These are phyloP conservation scores for Pichia sp. DNA, from an alignment of 1,139 yeast genomes.

Conservation along the genomic window DNA sequence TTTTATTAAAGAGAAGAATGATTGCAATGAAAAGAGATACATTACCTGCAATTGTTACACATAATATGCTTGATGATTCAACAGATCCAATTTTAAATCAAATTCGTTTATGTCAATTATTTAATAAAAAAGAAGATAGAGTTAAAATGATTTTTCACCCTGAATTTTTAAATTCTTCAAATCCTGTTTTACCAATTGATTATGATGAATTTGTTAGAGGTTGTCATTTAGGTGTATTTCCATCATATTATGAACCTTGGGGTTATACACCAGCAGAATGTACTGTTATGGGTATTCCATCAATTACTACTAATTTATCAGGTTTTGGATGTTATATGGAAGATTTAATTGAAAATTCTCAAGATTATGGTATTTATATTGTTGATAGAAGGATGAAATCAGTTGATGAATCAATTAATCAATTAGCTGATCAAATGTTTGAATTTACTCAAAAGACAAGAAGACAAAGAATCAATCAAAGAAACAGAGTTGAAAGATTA, in stretches of 20 bases:
- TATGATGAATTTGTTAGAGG: conserved; percentile 98
- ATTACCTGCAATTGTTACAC: conserved; percentile 96
- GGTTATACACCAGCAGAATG: conserved; percentile 99
- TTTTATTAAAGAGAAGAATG: conserved; percentile 83
- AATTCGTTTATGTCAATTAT: conserved; percentile 84
- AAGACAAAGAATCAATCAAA: conserved; percentile 95
- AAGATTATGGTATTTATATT: conserved; percentile 94
- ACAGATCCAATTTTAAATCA: conserved; percentile 89
- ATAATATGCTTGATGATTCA: conserved; percentile 90
- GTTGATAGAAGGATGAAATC: conserved; percentile 93
- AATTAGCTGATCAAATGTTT: conserved; percentile 82
- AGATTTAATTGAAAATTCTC: conserved; percentile 88
- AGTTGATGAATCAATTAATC: conserved; percentile 91
- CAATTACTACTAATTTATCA: conserved; percentile 93
- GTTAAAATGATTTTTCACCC: conserved; percentile 97
- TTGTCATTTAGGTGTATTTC: conserved; percentile 97
- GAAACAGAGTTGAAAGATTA: conserved; percentile 92
- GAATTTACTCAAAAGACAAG: conserved; percentile 84
- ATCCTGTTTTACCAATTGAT: conserved; percentile 88
- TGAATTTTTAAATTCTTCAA: conserved; percentile 89
- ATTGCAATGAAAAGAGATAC: conserved; percentile 85
- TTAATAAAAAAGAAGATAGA: conserved; percentile 83
- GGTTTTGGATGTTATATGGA: conserved; percentile 99
- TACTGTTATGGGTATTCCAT: conserved; percentile 98
- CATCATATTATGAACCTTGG: conserved; percentile 98